phyloP scores from a whole-genome alignment of 768 basidiomycete species.

The Russula earlei region DNA sequence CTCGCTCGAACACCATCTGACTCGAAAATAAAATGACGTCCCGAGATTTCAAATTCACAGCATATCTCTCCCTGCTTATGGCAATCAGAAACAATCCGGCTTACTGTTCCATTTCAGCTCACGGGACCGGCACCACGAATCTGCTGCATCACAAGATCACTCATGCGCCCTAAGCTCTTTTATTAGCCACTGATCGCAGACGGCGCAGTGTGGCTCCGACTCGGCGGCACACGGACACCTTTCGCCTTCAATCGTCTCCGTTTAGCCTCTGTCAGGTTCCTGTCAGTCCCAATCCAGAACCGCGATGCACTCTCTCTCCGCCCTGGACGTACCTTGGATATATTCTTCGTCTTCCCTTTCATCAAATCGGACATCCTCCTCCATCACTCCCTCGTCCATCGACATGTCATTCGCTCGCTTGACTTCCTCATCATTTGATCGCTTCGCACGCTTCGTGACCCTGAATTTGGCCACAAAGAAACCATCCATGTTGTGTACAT shows the following conservation, averaged over 20 bases:
- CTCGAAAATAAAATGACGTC: background rate
- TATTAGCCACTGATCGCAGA: conserved; percentile 7
- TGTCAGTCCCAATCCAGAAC: conserved; percentile 5
- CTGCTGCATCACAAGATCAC: background rate
- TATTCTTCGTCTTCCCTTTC: conserved; percentile 43
- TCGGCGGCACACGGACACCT: conserved; percentile 59
- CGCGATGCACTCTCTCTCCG: background rate
- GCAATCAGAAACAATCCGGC: background rate
- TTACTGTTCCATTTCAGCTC: background rate
- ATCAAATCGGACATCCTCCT: conserved; percentile 25
- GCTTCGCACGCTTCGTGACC: conserved; percentile 70
- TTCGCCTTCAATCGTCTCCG: conserved; percentile 69
- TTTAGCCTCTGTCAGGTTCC: conserved; percentile 49
- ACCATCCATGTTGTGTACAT: conserved; percentile 99
- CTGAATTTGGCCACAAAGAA: conserved; percentile 99
- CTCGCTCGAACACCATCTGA: conserved; percentile 28
- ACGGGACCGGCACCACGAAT: background rate
- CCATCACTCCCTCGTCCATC: conserved; percentile 24
- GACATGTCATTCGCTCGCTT: conserved; percentile 20
- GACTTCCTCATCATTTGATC: conserved; percentile 24
- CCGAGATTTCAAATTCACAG: background rate
- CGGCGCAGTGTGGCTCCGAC: conserved; percentile 31
- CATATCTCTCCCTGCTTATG: conserved; percentile 29
- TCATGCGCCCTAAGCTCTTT: background rate
- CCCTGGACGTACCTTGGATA: conserved; percentile 58